phyloP scores from a whole-genome alignment of 164 flowering plant genomes.

The Stephania yunnanensis region DNA sequence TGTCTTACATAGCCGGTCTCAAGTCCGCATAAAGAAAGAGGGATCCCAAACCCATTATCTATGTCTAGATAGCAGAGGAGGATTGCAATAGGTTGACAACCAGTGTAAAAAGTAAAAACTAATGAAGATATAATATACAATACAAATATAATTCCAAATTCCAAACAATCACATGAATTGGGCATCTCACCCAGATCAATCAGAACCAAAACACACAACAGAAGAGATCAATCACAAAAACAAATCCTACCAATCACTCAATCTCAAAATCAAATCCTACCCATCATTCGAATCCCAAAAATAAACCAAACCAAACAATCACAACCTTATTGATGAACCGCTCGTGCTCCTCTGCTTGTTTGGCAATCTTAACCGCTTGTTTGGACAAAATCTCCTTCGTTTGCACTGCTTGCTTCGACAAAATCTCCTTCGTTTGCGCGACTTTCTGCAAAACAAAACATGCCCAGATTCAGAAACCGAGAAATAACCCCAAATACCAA shows the following conservation, averaged over 20 bases:
- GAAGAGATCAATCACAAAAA: neutral
- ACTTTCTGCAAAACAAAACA: constrained; percentile 48
- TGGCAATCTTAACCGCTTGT: constrained; percentile 86
- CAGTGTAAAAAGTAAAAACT: too few species aligned
- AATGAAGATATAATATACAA: constrained; percentile 2
- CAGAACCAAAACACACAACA: neutral
- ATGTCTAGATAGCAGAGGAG: too few species aligned
- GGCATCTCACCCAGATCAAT: neutral
- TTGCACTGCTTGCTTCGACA: constrained; percentile 66
- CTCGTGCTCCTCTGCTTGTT: constrained; percentile 94
- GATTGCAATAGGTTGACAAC: too few species aligned
- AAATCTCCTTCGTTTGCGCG: constrained; percentile 65
- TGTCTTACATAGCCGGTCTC: too few species aligned
- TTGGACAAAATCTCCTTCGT: constrained; percentile 76
- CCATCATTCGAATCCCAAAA: neutral
- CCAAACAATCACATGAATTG: neutral
- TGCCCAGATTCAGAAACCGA: neutral
- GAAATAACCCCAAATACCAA: neutral
- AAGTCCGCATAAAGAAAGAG: too few species aligned
- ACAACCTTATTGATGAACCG: constrained; percentile 76
- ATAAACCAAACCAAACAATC: neutral
- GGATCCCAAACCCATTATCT: too few species aligned
- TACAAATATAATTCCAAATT: neutral
- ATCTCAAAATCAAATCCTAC: neutral
- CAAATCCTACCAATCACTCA: neutral